These are phyloP conservation scores for Sclerotinia nivalis DNA, from an alignment of 2,329 filamentous ascomycete genomes.

Conservation along the genomic window DNA sequence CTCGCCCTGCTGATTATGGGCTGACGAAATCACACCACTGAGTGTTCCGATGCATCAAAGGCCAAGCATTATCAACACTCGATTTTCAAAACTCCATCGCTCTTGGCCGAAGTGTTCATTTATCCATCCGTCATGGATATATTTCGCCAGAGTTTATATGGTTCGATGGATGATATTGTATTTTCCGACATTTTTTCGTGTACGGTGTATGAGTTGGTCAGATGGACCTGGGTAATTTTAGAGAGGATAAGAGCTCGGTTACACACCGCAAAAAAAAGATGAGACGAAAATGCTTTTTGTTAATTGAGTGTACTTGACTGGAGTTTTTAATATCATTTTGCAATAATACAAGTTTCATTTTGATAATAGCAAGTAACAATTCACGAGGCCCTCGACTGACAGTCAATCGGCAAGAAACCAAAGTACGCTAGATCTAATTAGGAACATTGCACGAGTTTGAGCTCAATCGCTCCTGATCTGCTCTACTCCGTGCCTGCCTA, in stretches of 20 bases:
- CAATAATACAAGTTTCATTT: too few species aligned
- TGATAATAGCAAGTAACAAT: too few species aligned
- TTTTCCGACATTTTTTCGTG: neutral
- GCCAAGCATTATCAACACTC: neutral
- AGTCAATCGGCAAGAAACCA: too few species aligned
- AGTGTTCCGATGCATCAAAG: conserved; percentile 7
- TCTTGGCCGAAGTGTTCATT: neutral
- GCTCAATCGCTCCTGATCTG: neutral
- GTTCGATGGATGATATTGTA: neutral
- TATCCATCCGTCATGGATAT: neutral
- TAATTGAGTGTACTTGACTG: too few species aligned
- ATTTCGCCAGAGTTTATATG: neutral
- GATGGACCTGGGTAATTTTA: too few species aligned
- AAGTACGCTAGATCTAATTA: neutral
- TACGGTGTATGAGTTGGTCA: neutral
- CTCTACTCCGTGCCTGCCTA: neutral
- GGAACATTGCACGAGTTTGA: neutral
- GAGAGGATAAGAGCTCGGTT: too few species aligned
- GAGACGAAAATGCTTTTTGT: too few species aligned
- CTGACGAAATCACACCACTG: conserved; percentile 17
- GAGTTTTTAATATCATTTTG: too few species aligned
- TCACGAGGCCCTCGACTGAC: neutral
- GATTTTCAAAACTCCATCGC: neutral
- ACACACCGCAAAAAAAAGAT: too few species aligned
- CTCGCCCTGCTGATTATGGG: neutral